These are phyloP conservation scores for Noccaea caerulescens DNA, from an alignment of 345 rosid species.

Conservation along the genomic window DNA sequence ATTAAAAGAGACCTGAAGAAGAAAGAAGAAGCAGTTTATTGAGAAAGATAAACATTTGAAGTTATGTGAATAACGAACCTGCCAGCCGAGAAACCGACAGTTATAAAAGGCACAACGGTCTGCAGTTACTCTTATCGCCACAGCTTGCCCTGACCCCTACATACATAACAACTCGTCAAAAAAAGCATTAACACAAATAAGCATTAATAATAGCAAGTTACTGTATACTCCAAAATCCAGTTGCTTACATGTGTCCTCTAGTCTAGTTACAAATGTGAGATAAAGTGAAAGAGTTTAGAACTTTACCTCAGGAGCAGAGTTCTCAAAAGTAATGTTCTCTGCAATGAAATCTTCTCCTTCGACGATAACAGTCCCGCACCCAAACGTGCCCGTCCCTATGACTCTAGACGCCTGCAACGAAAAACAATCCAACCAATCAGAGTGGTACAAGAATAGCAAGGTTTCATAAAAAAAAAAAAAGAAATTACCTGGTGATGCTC, in stretches of 20 bases:
- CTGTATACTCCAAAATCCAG: too few species aligned
- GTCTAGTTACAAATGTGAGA: neutral
- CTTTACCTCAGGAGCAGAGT: conserved; percentile 80
- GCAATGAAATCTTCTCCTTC: conserved; percentile 98
- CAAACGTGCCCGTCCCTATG: conserved; percentile 93
- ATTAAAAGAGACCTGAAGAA: neutral
- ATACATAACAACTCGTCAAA: neutral
- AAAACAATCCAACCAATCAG: conserved; percentile 10
- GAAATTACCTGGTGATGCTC: conserved; percentile 81
- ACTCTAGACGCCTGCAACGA: conserved; percentile 57
- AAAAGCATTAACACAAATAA: neutral
- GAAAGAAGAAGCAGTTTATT: neutral
- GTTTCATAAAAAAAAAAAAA: neutral
- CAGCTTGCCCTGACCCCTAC: conserved; percentile 98
- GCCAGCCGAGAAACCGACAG: conserved; percentile 98
- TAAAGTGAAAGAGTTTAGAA: conserved; percentile 16
- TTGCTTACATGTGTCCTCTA: neutral
- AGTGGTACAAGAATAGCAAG: neutral
- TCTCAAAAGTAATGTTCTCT: conserved; percentile 95
- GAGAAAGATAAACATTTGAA: neutral
- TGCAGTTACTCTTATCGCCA: conserved; percentile 91
- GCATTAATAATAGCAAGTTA: too few species aligned
- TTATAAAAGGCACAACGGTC: conserved; percentile 95
- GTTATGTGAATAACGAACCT: conserved; percentile 50
- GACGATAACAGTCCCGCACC: conserved; percentile 84